A percentile compares a stretch with the other conserved stretches of the same genome.
phyloP scores from a whole-genome alignment of 2,329 filamentous ascomycete genomes.

The Neoarthrinium moseri region DNA sequence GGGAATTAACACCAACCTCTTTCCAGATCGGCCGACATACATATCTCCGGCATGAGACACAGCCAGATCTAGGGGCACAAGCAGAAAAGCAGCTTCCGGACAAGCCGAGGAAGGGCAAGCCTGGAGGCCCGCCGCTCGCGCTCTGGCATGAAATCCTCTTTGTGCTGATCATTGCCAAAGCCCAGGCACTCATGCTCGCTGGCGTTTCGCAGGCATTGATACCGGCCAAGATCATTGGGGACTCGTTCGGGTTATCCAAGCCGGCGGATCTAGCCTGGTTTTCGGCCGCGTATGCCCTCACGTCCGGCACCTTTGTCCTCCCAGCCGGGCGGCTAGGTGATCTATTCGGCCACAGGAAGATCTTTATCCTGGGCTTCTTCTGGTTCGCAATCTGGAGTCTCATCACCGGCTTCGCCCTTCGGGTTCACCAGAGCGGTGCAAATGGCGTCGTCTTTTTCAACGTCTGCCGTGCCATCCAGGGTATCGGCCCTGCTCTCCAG shows the following conservation, averaged over 20 bases:
- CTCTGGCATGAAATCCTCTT: slow-evolving; percentile 1
- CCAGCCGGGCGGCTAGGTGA: slow-evolving; percentile 47
- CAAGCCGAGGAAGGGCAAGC: background rate
- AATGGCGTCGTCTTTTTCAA: slow-evolving; percentile 37
- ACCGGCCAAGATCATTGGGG: slow-evolving; percentile 35
- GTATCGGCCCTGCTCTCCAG: slow-evolving; percentile 50
- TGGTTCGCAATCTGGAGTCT: slow-evolving; percentile 49
- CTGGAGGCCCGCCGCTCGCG: background rate
- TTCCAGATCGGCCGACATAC: slow-evolving; percentile 2
- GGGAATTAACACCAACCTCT: background rate
- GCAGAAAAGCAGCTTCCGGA: background rate
- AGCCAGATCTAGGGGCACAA: background rate
- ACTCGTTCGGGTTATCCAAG: slow-evolving; percentile 35
- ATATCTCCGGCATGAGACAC: slow-evolving; percentile 1
- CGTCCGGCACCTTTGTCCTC: slow-evolving; percentile 49
- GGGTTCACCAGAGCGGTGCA: slow-evolving; percentile 29
- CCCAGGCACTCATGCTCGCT: slow-evolving; percentile 5
- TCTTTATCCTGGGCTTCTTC: slow-evolving; percentile 45
- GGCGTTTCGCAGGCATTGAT: slow-evolving; percentile 26
- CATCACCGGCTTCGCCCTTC: slow-evolving; percentile 36
- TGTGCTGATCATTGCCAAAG: slow-evolving; percentile 1
- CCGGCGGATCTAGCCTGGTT: slow-evolving; percentile 44
- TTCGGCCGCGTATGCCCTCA: slow-evolving; percentile 45
- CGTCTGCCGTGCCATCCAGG: slow-evolving; percentile 42
- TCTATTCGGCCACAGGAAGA: slow-evolving; percentile 46